Evolutionary conservation across 352 stramenopile species (phyloP), one percentile per base, ranked within the genome.

Genomic region (Halophytophthora batemanensis): DNA sequence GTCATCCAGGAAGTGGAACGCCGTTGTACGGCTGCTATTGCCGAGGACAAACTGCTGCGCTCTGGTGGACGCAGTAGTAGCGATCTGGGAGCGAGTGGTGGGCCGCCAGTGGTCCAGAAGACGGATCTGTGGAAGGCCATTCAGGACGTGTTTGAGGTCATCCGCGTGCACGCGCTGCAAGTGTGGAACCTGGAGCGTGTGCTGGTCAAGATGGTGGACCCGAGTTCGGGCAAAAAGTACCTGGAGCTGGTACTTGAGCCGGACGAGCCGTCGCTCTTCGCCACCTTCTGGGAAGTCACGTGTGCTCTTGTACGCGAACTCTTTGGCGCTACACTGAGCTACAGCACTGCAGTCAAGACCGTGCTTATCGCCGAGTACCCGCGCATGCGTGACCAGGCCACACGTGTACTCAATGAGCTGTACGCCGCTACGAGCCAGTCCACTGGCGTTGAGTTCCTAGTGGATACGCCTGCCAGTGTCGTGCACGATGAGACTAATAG

Each of bases 181-280:
- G 81, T 95, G 21, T 95, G 84, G 84, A 92, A 90, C 59, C 52
- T 95, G 22, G 76, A 95, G 64, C 82, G 81, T n/a, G 82, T 93
- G 35, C 69, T 95, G n/a, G 48, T 74, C 6, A 92, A 93, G 59
- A 87, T 92, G 74, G 34, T 74, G 14, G 80, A 87, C 21, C 31
- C 68, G 8, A 40, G 42, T 21, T 71, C 72, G 11, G 56, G 63
- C 11, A 69, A 71, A 41, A 77, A 61, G 39, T 93, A 89, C 47
- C 50, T 92, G 19, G 78, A 89, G 37, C 35, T 91, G 36, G 78
- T 95, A 6, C 69, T 93, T 17, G 64, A 79, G 22, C 60, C 59
- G 19, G 82, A 93, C 50, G 84, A 95, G 43, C 82, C 80, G 34
- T 87, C 74, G 19, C 66, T 95, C 31, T 90, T 93, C 39, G 71